phyloP scores from a whole-genome alignment of 192 early-diverging fungal species.

The Coemansia sp. region DNA sequence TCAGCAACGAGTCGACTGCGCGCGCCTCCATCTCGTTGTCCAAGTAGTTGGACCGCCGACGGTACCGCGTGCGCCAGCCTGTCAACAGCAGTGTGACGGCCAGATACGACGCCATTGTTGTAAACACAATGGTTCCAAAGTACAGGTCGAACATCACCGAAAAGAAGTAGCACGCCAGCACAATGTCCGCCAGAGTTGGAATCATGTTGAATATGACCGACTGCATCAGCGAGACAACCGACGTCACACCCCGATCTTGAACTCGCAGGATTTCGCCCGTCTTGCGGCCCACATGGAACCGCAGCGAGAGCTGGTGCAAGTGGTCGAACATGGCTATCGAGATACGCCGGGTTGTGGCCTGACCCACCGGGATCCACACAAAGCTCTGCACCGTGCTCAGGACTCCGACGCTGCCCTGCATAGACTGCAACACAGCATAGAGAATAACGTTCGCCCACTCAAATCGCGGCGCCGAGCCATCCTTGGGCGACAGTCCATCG shows the following conservation, averaged over 20 bases:
- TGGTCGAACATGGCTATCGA: conserved; percentile 89
- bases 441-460: conserved; percentile 50
- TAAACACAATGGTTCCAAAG: conserved; percentile 81
- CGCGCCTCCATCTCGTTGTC: conserved; percentile 84
- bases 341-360: conserved; percentile 90
- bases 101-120: conserved; percentile 88
- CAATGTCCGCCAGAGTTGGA: conserved; percentile 86
- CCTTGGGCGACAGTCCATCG: conserved; percentile 59
- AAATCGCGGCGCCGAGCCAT: conserved; percentile 42
- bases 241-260: conserved; percentile 59
- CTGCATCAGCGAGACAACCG: conserved; percentile 72
- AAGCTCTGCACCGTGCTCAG: conserved; percentile 80
- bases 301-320: conserved; percentile 82
- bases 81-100: conserved; percentile 79
- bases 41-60: conserved; percentile 78
- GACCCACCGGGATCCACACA: conserved; percentile 91
- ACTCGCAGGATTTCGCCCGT: conserved; percentile 94
- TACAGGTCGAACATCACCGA: conserved; percentile 63
- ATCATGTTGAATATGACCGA: conserved; percentile 90
- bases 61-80: conserved; percentile 83
- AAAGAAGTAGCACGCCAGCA: conserved; percentile 76
- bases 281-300: conserved; percentile 92
- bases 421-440: conserved; percentile 37
- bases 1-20: conserved; percentile 91
- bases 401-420: conserved; percentile 65